phyloP scores from a whole-genome alignment of 495 filamentous ascomycete genomes.

The Rhypophila decipiens region DNA sequence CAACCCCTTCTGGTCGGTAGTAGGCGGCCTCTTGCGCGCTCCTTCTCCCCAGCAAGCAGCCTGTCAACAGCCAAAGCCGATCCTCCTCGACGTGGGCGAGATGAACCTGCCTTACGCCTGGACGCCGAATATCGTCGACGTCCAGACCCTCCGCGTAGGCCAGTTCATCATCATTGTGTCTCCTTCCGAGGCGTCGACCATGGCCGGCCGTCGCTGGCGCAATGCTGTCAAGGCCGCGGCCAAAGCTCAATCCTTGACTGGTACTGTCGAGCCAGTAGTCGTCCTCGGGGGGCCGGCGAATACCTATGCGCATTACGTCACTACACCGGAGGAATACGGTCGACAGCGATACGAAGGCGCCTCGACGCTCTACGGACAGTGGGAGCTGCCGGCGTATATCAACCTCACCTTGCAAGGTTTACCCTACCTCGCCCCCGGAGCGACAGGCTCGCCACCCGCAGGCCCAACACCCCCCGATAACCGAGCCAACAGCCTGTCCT shows the following conservation, averaged over 20 bases:
- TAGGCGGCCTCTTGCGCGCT: slow-evolving; percentile 60
- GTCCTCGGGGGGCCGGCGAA: slow-evolving; percentile 89
- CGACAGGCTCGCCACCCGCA: slow-evolving; percentile 39
- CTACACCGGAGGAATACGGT: slow-evolving; percentile 84
- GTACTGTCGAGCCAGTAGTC: slow-evolving; percentile 35
- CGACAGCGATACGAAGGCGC: slow-evolving; percentile 95
- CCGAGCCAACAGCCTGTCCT: slow-evolving; percentile 61
- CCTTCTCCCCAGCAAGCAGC: slow-evolving; percentile 64
- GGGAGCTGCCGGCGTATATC: slow-evolving; percentile 79
- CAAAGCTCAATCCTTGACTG: slow-evolving; percentile 17
- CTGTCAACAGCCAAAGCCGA: slow-evolving; percentile 81
- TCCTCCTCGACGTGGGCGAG: slow-evolving; percentile 85
- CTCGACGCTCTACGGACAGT: slow-evolving; percentile 83
- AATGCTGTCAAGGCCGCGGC: slow-evolving; percentile 58
- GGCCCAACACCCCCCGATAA: slow-evolving; percentile 77
- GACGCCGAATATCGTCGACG: slow-evolving; percentile 86
- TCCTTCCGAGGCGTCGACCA: slow-evolving; percentile 86
- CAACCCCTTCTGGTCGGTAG: slow-evolving; percentile 78
- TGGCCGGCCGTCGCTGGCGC: slow-evolving; percentile 89
- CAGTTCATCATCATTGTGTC: slow-evolving; percentile 82
- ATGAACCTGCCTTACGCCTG: slow-evolving; percentile 73
- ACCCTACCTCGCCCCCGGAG: slow-evolving; percentile 55
- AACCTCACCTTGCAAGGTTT: slow-evolving; percentile 69
- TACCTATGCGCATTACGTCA: slow-evolving; percentile 86
- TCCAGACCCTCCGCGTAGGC: slow-evolving; percentile 85